These are phyloP conservation scores for Hypoxylon trugodes DNA, from an alignment of 495 filamentous ascomycete genomes.

Conservation along the genomic window DNA sequence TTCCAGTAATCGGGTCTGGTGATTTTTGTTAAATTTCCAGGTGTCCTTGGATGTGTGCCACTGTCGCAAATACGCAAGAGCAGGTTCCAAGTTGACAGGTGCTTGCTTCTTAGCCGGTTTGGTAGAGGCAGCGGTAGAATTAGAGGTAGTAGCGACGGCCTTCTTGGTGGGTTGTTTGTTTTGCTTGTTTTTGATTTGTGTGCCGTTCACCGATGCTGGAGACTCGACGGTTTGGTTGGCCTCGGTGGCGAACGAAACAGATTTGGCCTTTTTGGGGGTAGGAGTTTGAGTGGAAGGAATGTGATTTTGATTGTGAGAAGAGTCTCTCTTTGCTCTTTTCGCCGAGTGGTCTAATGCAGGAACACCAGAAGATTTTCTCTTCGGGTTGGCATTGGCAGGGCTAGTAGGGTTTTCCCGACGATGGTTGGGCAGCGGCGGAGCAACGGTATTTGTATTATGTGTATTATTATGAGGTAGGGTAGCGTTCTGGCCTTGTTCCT, in stretches of 20 bases:
- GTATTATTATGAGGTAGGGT: too few relatives aligned
- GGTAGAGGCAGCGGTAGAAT: constrained; percentile 23
- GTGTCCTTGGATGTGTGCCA: constrained; percentile 69
- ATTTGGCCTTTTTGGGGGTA: constrained; percentile 64
- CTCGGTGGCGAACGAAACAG: constrained; percentile 79
- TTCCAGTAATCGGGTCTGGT: constrained; percentile 83
- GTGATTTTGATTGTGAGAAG: constrained; percentile 34
- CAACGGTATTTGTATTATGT: constrained; percentile 33
- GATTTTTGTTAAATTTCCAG: constrained; percentile 96
- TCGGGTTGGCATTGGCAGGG: constrained; percentile 36
- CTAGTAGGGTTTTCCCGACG: constrained; percentile 35
- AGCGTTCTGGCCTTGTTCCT: constrained; percentile 45
- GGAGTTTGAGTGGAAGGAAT: constrained; percentile 42
- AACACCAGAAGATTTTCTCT: constrained; percentile 46
- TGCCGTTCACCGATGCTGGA: constrained; percentile 31
- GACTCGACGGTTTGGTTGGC: constrained; percentile 64
- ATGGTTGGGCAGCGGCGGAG: constrained; percentile 43
- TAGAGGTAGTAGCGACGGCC: constrained; percentile 25
- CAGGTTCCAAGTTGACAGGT: constrained; percentile 59
- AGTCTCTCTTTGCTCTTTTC: constrained; percentile 42
- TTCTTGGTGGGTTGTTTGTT: constrained; percentile 43
- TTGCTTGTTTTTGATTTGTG: constrained; percentile 45
- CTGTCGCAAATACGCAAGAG: constrained; percentile 75
- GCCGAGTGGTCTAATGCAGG: constrained; percentile 45
- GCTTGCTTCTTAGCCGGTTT: constrained; percentile 49